Evolutionary conservation across 805 yeast genomes (phyloP).

Genomic region (Hanseniaspora valbyensis): DNA sequence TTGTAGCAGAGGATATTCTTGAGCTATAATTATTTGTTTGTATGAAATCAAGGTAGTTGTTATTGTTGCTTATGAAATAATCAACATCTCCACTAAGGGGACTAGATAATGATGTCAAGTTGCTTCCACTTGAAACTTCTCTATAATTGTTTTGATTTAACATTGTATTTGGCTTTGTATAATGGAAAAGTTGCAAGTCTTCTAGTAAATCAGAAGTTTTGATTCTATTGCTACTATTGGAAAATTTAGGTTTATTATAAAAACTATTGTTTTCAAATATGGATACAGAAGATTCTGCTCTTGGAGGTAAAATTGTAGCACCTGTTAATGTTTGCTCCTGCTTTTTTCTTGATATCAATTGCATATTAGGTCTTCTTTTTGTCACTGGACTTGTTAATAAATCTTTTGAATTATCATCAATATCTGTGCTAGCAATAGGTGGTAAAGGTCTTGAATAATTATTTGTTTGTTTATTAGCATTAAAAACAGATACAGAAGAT

Average conservation of each 20-base stretch:
- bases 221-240: slow-evolving; percentile 1
- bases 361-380: slow-evolving; percentile 12
- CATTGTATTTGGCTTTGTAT: not conserved
- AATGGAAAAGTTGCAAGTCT: slow-evolving; percentile 8
- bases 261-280: not conserved
- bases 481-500: slow-evolving; percentile 15
- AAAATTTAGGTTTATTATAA: not conserved
- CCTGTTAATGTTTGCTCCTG: not conserved
- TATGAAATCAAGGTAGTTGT: slow-evolving; percentile 3
- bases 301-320: slow-evolving; percentile 15
- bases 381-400: not conserved
- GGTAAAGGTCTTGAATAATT: slow-evolving; percentile 1
- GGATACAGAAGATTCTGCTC: slow-evolving; percentile 16
- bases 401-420: not conserved
- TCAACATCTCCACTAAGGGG: slow-evolving; percentile 3
- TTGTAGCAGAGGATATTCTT: not conserved
- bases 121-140: not conserved
- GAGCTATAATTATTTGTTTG: slow-evolving; percentile 2
- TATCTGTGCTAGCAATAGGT: not conserved
- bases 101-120: slow-evolving; percentile 7
- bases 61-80: slow-evolving; percentile 6
- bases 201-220: slow-evolving; percentile 9
- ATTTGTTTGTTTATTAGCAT: slow-evolving; percentile 1
- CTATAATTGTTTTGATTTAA: not conserved
- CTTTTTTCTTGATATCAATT: not conserved